Base-by-base conservation (phyloP, 2,329 filamentous ascomycete genomes). In the Sclerotinia glacialis region DNA sequence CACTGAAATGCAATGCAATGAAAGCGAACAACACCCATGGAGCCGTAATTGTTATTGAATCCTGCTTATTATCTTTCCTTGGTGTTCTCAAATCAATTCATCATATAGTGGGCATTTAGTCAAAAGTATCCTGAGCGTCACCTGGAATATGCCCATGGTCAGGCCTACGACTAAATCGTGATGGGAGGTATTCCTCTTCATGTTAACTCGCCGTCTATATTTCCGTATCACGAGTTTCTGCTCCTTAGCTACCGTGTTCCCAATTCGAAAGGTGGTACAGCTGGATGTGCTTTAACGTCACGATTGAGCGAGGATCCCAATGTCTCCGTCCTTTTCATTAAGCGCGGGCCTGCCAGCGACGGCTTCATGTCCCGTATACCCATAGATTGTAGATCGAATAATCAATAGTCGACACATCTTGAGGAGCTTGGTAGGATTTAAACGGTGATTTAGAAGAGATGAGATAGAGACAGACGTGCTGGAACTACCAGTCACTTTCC, bases 261-360 rank as follows among this genome's bases (percentile, higher is more conserved):
- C 54, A 34, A 47, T 8, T 14, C 23, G 2, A 50, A 26, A 68
- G 79, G 79, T 5, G 80, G 80, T 21, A 80, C 79, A 0, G 75
- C 79, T 9, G 80, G 80, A 14, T 75, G 80, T 6, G 76, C 77
- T 1, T 70, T 81, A 16, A 79, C 79, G 6, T 74, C 74, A 42
- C 76, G 79, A 12, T 75, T 81, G 26, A 76, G 72, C 34, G 78
- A 79, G 63, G 74, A 79, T 68, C 70, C 71, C 42, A 56, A 75
- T 54, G 71, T 78, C 23, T 70, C 73, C 5, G 78, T 81, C 16
- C 71, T 79, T 9, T 77, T 80, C 9, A 69, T 80, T 31, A 78
- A 80, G 66, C 78, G 78, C 28, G 79, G 79, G 12, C 31, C 37
- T 7, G 67, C 65, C 14, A 64, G 58, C 28, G 56, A 60, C 7